Percentiles rank a stretch among this genome's conserved stretches.
Evolutionary conservation across 2,329 filamentous ascomycete genomes (phyloP).

Genomic region (Hypoxylon sp.): DNA sequence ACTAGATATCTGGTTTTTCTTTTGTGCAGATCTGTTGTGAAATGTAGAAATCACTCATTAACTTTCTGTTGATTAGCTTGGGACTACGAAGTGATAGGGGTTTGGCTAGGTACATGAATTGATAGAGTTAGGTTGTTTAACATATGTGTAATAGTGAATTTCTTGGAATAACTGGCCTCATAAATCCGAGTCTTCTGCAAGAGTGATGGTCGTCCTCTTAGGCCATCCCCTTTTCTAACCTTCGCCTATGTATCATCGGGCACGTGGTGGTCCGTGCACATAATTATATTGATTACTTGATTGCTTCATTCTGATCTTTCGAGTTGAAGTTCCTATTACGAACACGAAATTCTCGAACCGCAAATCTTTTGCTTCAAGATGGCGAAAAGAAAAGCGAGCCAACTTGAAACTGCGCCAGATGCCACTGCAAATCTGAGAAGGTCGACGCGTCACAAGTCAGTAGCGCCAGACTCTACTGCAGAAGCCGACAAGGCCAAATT

Average conservation of each 20-base stretch:
- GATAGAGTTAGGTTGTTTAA: not conserved
- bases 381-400: conserved; percentile 46
- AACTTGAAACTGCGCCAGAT: conserved; percentile 35
- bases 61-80: no score
- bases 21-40: not conserved
- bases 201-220: not conserved
- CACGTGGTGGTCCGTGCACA: not conserved
- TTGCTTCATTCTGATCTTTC: not conserved
- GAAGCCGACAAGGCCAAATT: conserved; percentile 11
- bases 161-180: no score
- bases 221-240: not conserved
- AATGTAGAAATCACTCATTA: not conserved
- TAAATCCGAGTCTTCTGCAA: not conserved
- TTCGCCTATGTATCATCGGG: not conserved
- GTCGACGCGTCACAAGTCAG: conserved; percentile 47
- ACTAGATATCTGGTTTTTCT: not conserved
- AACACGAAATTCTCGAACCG: not conserved
- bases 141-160: not conserved
- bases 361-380: conserved; percentile 36
- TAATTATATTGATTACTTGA: no score
- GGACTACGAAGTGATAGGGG: no score
- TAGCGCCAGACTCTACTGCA: conserved; percentile 21
- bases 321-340: not conserved
- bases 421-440: conserved; percentile 35
- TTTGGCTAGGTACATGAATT: no score